phyloP scores from a whole-genome alignment of 352 stramenopile species.

The Nothophytophthora sp. region DNA sequence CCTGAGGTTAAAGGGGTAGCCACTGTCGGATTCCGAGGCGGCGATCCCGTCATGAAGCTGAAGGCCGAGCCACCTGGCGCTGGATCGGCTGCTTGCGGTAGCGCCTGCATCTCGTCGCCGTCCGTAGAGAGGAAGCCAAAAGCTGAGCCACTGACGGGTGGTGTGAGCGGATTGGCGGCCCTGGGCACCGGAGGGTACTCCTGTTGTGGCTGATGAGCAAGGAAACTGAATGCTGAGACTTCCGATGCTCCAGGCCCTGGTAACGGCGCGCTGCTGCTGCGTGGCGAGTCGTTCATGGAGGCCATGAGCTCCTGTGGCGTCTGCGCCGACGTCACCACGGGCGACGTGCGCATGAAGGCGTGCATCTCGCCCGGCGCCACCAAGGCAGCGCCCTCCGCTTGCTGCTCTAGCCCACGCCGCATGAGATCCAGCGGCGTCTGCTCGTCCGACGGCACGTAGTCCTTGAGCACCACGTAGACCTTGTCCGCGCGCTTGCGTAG shows the following conservation, averaged over 20 bases:
- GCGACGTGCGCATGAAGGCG: conserved; percentile 42
- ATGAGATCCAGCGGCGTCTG: conserved; percentile 34
- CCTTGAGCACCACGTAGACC: conserved; percentile 38
- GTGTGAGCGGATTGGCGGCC: conserved; percentile 28
- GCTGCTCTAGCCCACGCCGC: conserved; percentile 33
- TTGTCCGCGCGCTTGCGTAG: conserved; percentile 79
- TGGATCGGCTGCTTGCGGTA: conserved; percentile 2
- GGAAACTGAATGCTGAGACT: conserved; percentile 33
- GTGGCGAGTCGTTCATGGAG: conserved; percentile 32
- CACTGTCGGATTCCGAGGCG: background rate
- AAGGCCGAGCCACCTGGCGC: conserved; percentile 15
- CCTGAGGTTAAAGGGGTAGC: too few species aligned
- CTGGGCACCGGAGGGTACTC: conserved; percentile 18
- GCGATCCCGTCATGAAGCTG: conserved; percentile 18
- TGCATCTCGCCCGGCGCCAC: conserved; percentile 13
- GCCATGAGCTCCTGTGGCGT: conserved; percentile 28
- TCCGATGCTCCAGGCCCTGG: conserved; percentile 21
- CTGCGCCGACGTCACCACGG: conserved; percentile 35
- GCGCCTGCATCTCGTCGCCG: conserved; percentile 22
- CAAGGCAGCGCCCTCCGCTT: conserved; percentile 14
- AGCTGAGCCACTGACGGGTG: conserved; percentile 30
- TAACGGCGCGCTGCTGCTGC: conserved; percentile 36
- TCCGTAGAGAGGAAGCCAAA: conserved; percentile 41
- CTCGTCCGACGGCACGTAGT: conserved; percentile 26
- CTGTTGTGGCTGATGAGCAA: conserved; percentile 12